Evolutionary conservation across 768 basidiomycete species (phyloP).

Genomic region (Xerocomellus dryophilus): DNA sequence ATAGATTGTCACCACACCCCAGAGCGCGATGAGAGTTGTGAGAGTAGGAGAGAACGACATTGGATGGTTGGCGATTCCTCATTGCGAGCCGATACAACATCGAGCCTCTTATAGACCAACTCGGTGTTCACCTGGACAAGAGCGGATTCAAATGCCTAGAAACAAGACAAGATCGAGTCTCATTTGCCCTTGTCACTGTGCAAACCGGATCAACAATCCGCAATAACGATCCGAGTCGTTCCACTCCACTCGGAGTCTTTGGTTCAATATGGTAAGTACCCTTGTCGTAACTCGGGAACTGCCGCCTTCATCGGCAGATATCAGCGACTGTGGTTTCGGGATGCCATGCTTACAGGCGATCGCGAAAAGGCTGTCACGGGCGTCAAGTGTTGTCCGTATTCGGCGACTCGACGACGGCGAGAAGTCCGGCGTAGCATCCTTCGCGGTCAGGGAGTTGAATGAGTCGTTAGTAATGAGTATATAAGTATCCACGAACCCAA

Average conservation of each 20-base stretch:
- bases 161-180: constrained; percentile 14
- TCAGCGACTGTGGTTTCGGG: too few species aligned
- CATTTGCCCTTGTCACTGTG: constrained; percentile 11
- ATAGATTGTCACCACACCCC: constrained; percentile 18
- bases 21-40: constrained; percentile 22
- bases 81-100: neutral
- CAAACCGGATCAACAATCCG: neutral
- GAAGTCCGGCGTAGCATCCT: too few species aligned
- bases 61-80: neutral
- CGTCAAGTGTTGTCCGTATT: too few species aligned
- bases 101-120: constrained; percentile 16
- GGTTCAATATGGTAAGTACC: neutral
- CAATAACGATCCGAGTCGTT: neutral
- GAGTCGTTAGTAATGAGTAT: too few species aligned
- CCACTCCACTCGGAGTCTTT: constrained; percentile 6
- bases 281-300: neutral
- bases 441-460: too few species aligned
- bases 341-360: too few species aligned
- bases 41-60: constrained; percentile 19
- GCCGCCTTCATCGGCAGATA: too few species aligned
- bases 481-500: too few species aligned
- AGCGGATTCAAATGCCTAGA: neutral
- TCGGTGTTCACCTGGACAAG: constrained; percentile 17
- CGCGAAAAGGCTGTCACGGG: too few species aligned
- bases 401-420: too few species aligned